Evolutionary conservation across 148 eudicot species (phyloP).

Genomic region (Rhododendron molle): DNA sequence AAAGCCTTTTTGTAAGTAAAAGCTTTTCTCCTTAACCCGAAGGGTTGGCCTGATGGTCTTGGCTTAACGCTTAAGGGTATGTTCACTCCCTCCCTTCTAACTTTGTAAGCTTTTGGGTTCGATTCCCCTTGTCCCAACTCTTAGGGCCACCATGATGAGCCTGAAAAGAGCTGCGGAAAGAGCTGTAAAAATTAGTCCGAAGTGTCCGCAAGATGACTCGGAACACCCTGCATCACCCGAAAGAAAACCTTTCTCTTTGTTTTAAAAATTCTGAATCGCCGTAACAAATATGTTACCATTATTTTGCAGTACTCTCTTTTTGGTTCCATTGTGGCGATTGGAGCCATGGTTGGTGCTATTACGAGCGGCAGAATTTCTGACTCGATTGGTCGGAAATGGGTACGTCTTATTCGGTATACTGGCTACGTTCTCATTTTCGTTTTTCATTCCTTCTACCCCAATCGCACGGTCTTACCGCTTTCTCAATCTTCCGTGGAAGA

Average conservation of each 20-base stretch:
- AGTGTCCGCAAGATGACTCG: neutral
- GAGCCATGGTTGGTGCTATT: constrained; percentile 79
- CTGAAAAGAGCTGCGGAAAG: too few species aligned
- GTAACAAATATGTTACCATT: neutral
- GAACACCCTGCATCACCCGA: too few species aligned
- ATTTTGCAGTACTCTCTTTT: constrained; percentile 58
- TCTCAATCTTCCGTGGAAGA: too few species aligned
- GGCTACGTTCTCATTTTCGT: neutral
- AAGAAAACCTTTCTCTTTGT: too few species aligned
- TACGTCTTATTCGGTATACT: constrained; percentile 12
- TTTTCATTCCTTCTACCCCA: too few species aligned
- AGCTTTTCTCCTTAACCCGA: neutral
- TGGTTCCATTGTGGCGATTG: constrained; percentile 77
- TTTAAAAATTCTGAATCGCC: too few species aligned
- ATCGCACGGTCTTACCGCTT: too few species aligned
- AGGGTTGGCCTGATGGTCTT: too few species aligned
- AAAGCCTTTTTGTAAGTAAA: neutral
- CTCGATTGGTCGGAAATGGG: constrained; percentile 69
- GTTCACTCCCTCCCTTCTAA: too few species aligned
- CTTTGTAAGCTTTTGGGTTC: neutral
- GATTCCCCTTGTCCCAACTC: neutral
- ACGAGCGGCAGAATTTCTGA: constrained; percentile 71
- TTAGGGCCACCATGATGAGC: neutral
- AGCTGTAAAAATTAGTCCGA: neutral
- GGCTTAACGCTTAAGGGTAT: too few species aligned